Evolutionary conservation across 441 rosid genomes (phyloP), one percentile per base, ranked within the genome.

Genomic region (Eruca vesicaria): DNA sequence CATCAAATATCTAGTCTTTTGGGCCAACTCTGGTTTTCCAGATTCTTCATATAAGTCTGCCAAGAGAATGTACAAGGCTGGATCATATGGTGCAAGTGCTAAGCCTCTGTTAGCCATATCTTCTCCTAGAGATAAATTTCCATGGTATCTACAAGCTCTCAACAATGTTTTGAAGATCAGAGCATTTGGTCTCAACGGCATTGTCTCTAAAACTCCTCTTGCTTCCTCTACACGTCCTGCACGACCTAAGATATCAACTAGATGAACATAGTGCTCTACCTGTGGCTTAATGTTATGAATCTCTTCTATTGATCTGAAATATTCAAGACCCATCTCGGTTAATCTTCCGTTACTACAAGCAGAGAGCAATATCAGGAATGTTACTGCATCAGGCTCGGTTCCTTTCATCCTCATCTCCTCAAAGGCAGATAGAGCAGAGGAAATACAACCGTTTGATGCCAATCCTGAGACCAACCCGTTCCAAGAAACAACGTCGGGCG

Each of bases 91-190:
- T 72, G 84, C 35, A 50, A 88, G 80, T 63, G 79, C 82, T 21
- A 88, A 84, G 35, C 93, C 93, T 68, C 73, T 77, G 80, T 83
- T 85, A 20, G 93, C 95, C 78, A 85, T 81, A 59, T 88, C 87
- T 86, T 91, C 93, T 18, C 90, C 93, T 6, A 91, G 77, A 62
- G 85, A 75, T 61, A 91, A 41, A 64, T 86, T 85, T 75, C 75
- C 75, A 62, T 86, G 82, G 56, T 75, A 63, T 71, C 77, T 78
- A 80, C 88, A 85, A 56, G 85, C 85, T 33, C 82, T 63, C 48
- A 87, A 64, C 59, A 87, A 6, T 41, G 83, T 83, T 71, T 85
- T 85, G 84, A 82, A 81, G 62, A 85, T 75, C 65, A 75, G 15
- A 29, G 81, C 86, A 77, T 87, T 81, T 50, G 90, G 85, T 63